Percentiles rank a stretch among this genome's conserved stretches.
Conservation (phyloP, 306 rosid species). For the Gastrolobium villosum region DNA sequence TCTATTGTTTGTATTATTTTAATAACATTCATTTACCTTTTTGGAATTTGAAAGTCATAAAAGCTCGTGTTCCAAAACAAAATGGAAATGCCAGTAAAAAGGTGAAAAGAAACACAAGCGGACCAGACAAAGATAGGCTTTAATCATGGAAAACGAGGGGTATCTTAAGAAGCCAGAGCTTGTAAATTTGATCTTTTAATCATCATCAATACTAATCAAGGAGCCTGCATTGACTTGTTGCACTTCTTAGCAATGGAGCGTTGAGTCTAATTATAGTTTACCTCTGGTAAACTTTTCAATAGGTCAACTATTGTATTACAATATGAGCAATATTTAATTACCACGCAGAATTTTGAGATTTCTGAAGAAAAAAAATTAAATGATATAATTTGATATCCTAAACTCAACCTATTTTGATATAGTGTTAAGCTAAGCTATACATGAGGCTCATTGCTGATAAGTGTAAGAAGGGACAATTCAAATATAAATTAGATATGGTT, state of each 20-base stretch:
- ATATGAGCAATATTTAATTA: no score
- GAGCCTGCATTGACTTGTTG: conserved; percentile 39
- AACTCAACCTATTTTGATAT: no score
- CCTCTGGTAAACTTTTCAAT: conserved; percentile 8
- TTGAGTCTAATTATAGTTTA: not conserved
- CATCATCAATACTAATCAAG: conserved; percentile 40
- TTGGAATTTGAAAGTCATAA: conserved; percentile 45
- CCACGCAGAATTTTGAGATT: no score
- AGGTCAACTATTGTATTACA: not conserved
- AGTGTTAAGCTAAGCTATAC: no score
- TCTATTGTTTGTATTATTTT: no score
- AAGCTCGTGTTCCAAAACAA: conserved; percentile 31
- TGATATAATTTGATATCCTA: no score
- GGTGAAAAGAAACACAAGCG: conserved; percentile 14
- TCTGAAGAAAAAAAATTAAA: no score
- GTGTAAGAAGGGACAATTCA: no score
- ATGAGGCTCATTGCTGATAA: no score
- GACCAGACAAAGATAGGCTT: conserved; percentile 42
- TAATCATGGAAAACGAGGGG: conserved; percentile 43
- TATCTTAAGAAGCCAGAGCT: conserved; percentile 49
- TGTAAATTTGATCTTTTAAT: conserved; percentile 46
- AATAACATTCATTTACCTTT: not conserved
- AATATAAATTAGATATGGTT: no score
- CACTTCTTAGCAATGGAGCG: conserved; percentile 16
- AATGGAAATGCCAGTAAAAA: conserved; percentile 49